These are phyloP conservation scores for Zygosaccharomyces siamensis DNA, from an alignment of 805 yeast species.

Conservation along the genomic window DNA sequence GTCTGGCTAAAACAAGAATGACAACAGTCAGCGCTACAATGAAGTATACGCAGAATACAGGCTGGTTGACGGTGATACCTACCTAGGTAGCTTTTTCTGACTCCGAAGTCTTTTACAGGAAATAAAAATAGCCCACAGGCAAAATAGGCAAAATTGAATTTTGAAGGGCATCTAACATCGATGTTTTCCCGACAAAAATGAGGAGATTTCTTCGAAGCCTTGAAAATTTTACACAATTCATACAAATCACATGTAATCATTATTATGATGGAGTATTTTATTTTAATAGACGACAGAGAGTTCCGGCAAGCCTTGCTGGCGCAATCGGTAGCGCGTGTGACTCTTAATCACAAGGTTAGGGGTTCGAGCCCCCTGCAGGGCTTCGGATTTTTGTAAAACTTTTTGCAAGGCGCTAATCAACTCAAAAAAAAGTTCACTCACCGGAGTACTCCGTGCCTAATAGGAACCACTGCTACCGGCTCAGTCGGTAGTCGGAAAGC, in stretches of 20 bases:
- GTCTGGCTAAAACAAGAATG: not conserved
- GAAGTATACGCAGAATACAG: not conserved
- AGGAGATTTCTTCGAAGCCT: not conserved
- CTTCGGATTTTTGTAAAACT: conserved; percentile 5
- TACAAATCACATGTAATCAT: not conserved
- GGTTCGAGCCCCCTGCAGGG: conserved; percentile 29
- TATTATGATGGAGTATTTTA: not conserved
- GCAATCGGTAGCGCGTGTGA: conserved; percentile 27
- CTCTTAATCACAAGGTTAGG: conserved; percentile 25
- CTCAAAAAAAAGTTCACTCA: no score
- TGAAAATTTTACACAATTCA: not conserved
- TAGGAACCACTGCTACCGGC: no score
- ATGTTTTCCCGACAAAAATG: not conserved
- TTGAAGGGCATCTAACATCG: not conserved
- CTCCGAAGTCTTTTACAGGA: not conserved
- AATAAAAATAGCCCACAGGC: not conserved
- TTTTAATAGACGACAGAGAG: not conserved
- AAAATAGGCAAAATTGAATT: no score
- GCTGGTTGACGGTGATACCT: not conserved
- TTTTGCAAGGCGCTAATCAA: no score
- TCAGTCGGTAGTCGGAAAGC: no score
- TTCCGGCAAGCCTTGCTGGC: conserved; percentile 18
- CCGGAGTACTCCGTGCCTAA: no score
- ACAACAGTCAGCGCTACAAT: not conserved
- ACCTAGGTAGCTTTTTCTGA: not conserved